Evolutionary conservation across 1,284 basidiomycete species (phyloP).

Genomic region (Marasmius oreades): DNA sequence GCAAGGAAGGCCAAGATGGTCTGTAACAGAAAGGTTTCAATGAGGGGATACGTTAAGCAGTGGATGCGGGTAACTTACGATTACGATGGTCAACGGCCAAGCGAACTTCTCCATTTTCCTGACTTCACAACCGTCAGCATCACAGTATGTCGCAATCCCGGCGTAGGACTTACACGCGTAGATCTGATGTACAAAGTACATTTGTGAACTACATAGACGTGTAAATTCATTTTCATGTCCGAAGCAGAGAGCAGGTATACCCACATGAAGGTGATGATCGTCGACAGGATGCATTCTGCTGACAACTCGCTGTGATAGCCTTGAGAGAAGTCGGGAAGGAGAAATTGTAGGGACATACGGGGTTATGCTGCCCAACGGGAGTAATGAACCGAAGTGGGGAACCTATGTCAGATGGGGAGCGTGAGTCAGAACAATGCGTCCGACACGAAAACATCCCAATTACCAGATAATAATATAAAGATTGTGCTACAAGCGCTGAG

Average conservation of each 20-base stretch:
- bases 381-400: slow-evolving; percentile 24
- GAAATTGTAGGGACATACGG: slow-evolving; percentile 1
- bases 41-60: not conserved
- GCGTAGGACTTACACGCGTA: slow-evolving; percentile 25
- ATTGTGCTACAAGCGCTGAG: slow-evolving; percentile 24
- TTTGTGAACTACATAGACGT: slow-evolving; percentile 30
- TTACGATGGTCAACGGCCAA: slow-evolving; percentile 18
- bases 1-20: slow-evolving; percentile 17
- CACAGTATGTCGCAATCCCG: not conserved
- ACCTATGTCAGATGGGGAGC: slow-evolving; percentile 13
- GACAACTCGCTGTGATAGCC: slow-evolving; percentile 26
- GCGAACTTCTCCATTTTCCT: slow-evolving; percentile 20
- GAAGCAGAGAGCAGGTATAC: slow-evolving; percentile 5
- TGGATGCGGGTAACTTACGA: slow-evolving; percentile 14
- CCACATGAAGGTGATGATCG: slow-evolving; percentile 35
- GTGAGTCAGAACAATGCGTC: not conserved
- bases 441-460: not conserved
- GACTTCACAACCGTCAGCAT: slow-evolving; percentile 16
- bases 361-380: slow-evolving; percentile 17
- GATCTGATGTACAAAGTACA: slow-evolving; percentile 39
- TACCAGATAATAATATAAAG: slow-evolving; percentile 25
- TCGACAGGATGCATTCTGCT: slow-evolving; percentile 34
- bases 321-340: not conserved
- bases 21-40: slow-evolving; percentile 7
- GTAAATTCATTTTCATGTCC: not conserved